phyloP scores from a whole-genome alignment of 2,329 filamentous ascomycete species.

The Fusarium kyushuense region DNA sequence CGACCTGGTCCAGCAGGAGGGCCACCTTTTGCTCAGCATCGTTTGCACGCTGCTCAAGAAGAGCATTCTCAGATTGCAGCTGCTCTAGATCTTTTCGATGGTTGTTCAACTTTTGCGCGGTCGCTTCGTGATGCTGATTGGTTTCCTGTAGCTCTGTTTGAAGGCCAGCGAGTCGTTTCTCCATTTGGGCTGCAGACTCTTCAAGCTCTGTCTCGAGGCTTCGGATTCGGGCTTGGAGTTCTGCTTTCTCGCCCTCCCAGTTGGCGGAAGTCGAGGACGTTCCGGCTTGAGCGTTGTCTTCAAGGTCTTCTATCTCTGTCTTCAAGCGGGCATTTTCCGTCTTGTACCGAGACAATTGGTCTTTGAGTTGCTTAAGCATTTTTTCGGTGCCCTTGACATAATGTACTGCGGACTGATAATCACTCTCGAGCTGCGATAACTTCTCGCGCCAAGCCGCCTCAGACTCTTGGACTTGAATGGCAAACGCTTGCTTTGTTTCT shows the following conservation, averaged over 20 bases:
- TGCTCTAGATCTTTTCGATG: constrained; percentile 79
- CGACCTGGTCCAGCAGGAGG: constrained; percentile 92
- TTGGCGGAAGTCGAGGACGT: constrained; percentile 62
- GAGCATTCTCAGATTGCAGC: constrained; percentile 82
- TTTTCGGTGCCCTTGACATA: constrained; percentile 99
- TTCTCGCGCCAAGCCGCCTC: constrained; percentile 93
- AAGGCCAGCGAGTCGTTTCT: constrained; percentile 76
- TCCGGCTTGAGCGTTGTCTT: constrained; percentile 62
- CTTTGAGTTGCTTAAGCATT: constrained; percentile 98
- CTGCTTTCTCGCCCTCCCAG: constrained; percentile 80
- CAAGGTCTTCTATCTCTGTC: constrained; percentile 78
- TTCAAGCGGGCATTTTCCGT: constrained; percentile 85
- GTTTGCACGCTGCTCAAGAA: constrained; percentile 84
- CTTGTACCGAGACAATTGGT: constrained; percentile 95
- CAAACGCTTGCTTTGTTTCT: constrained; percentile 82
- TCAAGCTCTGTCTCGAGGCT: constrained; percentile 77
- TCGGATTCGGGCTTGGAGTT: constrained; percentile 76
- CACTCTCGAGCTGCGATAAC: constrained; percentile 91
- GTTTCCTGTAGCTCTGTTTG: constrained; percentile 75
- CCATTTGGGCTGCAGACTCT: constrained; percentile 73
- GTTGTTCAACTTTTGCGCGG: constrained; percentile 67
- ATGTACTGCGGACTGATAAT: constrained; percentile 97
- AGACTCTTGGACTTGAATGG: constrained; percentile 85
- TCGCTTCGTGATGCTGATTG: constrained; percentile 73
- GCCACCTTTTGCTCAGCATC: constrained; percentile 96